A percentile compares a stretch with the other conserved stretches of the same genome.
phyloP scores from a whole-genome alignment of 768 basidiomycete species.

The Tricholoma flavovirens region DNA sequence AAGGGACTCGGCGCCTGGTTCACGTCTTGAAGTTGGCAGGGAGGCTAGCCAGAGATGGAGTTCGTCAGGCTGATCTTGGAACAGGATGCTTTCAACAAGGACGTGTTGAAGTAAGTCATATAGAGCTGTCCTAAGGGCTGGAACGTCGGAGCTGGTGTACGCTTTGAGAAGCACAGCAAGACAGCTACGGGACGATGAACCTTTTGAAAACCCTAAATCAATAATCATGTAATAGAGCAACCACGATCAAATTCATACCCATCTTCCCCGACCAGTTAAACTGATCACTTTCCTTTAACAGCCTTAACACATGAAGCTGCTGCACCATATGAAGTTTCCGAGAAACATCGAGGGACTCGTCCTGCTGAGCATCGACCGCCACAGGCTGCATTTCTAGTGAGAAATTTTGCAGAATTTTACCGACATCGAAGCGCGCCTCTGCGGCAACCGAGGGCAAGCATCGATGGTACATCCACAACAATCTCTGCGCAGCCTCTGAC shows the following conservation, averaged over 20 bases:
- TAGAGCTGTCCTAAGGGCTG: constrained; percentile 45
- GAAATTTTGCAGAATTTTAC: constrained; percentile 62
- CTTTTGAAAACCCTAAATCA: constrained; percentile 17
- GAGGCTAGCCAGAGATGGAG: constrained; percentile 68
- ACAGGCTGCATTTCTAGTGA: constrained; percentile 5
- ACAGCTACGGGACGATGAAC: constrained; percentile 52
- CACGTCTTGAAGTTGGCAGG: constrained; percentile 44
- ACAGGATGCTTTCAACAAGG: constrained; percentile 70
- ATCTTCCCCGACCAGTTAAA: constrained; percentile 75
- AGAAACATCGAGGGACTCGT: constrained; percentile 23
- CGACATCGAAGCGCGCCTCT: constrained; percentile 82
- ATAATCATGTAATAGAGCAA: neutral
- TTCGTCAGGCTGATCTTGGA: constrained; percentile 72
- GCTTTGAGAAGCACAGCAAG: constrained; percentile 68
- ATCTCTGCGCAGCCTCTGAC: constrained; percentile 71
- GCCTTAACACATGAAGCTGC: constrained; percentile 71
- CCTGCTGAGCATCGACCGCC: constrained; percentile 17
- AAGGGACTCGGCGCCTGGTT: constrained; percentile 34
- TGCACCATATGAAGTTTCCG: constrained; percentile 40
- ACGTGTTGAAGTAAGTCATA: constrained; percentile 52
- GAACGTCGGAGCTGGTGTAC: constrained; percentile 43
- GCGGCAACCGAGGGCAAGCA: constrained; percentile 68
- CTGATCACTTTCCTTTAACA: constrained; percentile 72
- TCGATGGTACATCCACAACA: constrained; percentile 83
- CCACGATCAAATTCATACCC: constrained; percentile 37